Evolutionary conservation across 495 filamentous ascomycete species (phyloP).

Genomic region (Eremomyces bilateralis): DNA sequence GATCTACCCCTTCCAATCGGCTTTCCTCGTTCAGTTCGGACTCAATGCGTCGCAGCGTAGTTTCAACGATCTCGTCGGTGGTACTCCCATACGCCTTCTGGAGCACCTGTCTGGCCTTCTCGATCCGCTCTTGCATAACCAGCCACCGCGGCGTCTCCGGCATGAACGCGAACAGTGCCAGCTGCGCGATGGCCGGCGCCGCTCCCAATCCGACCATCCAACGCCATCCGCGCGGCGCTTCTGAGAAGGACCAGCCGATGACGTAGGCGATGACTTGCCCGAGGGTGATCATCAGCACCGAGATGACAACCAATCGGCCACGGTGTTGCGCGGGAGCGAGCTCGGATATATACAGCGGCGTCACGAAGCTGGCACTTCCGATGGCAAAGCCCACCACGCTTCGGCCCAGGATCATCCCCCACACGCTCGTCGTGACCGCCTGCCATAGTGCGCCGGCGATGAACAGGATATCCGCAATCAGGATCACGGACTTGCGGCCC

Average conservation of each 20-base stretch:
- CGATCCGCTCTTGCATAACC: constrained; percentile 37
- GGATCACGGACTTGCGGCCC: constrained; percentile 55
- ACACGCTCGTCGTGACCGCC: constrained; percentile 37
- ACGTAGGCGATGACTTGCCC: constrained; percentile 78
- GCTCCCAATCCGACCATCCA: constrained; percentile 83
- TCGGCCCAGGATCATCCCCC: constrained; percentile 55
- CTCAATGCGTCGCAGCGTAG: constrained; percentile 40
- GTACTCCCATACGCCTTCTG: constrained; percentile 34
- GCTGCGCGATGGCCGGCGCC: constrained; percentile 50
- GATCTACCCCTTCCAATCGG: constrained; percentile 15
- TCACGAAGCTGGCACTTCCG: constrained; percentile 61
- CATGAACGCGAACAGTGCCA: constrained; percentile 38
- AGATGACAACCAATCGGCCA: constrained; percentile 57
- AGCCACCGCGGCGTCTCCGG: constrained; percentile 82
- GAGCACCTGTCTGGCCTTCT: constrained; percentile 39
- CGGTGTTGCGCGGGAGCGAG: constrained; percentile 52
- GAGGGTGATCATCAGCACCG: constrained; percentile 58
- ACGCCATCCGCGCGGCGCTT: constrained; percentile 50
- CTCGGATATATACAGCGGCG: constrained; percentile 66
- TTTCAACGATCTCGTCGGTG: constrained; percentile 22
- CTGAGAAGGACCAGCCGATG: constrained; percentile 42
- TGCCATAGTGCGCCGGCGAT: constrained; percentile 52
- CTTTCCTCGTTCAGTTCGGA: constrained; percentile 44
- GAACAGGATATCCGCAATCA: constrained; percentile 64
- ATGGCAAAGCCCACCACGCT: constrained; percentile 65